Evolutionary conservation across 2,329 filamentous ascomycete genomes (phyloP), one percentile per base, ranked within the genome.

Genomic region (Celoporthe dispersa): DNA sequence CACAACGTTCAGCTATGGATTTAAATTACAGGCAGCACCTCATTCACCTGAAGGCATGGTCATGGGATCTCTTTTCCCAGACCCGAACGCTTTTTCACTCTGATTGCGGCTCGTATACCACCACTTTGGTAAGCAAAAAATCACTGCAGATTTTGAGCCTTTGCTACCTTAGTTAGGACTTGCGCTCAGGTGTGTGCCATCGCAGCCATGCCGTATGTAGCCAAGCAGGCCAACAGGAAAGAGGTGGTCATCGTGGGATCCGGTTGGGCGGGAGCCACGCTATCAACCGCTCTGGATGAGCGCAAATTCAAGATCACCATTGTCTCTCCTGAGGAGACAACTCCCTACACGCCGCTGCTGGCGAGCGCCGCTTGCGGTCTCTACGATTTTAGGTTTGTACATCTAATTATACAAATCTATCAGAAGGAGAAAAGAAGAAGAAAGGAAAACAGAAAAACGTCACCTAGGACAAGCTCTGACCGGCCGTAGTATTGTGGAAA

Each of bases 291-390:
- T 57, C 57, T 70, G 16, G 69, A 70, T 48, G 66, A 68, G 35
- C 39, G 35, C 19, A 70, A 70, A 16, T 70, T 65, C 66, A 68
- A 70, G 41, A 53, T 70, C 35, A 70, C 69, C 28, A 61, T 70
- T 3, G 55, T 70, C 25, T 68, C 66, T 16, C 66, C 69, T 2
- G 69, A 70, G 37, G 66, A 70, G 31, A 70, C 66, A 14, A 68
- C 69, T 9, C 66, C 69, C 14, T 70, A 70, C 28, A 70, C 69
- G 2, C 66, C 69, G 25, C 66, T 70, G 2, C 39, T 70, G 16
- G 69, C 66, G 19, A 70, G 69, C 16, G 69, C 69, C 5, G 66
- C 69, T 3, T 70, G 69, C 25, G 69, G 69, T 2, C 57, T 70
- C 7, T 68, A 70, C 19, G 69, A 70, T 14, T 70, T 70, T 31